Conservation (phyloP, 768 basidiomycete species). For the Macrolepiota albuminosa region DNA sequence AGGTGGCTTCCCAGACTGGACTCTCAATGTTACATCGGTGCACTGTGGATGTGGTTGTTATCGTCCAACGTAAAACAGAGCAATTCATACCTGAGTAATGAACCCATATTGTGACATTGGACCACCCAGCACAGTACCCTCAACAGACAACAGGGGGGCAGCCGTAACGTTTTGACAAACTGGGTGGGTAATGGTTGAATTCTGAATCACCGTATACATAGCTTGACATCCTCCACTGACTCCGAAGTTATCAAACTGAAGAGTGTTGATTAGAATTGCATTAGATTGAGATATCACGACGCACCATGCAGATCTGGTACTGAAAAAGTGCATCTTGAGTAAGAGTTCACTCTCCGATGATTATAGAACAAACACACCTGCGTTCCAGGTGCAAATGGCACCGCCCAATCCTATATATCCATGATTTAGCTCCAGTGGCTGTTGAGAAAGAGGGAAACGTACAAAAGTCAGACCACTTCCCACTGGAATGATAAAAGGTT, state of each 20-base stretch:
- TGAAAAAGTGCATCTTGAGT: neutral
- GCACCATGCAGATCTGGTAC: neutral
- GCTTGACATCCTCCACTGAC: neutral
- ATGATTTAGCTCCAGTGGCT: neutral
- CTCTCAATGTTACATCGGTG: neutral
- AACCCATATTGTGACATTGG: neutral
- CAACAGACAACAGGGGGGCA: neutral
- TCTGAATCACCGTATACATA: neutral
- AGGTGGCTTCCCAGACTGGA: neutral
- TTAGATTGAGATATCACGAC: neutral
- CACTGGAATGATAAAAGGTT: neutral
- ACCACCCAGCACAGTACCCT: neutral
- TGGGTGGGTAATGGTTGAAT: neutral
- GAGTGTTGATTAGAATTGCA: neutral
- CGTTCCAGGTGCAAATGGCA: neutral
- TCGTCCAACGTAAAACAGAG: too few relatives aligned
- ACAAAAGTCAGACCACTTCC: neutral
- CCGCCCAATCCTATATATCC: neutral
- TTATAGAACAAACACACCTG: neutral
- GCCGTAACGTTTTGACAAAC: neutral
- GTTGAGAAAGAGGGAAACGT: neutral
- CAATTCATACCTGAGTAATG: neutral
- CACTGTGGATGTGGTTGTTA: neutral
- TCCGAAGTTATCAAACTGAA: neutral
- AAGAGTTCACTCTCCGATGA: too few relatives aligned